Conservation (phyloP, 2,329 filamentous ascomycete genomes). For the Exserohilum rostratum region DNA sequence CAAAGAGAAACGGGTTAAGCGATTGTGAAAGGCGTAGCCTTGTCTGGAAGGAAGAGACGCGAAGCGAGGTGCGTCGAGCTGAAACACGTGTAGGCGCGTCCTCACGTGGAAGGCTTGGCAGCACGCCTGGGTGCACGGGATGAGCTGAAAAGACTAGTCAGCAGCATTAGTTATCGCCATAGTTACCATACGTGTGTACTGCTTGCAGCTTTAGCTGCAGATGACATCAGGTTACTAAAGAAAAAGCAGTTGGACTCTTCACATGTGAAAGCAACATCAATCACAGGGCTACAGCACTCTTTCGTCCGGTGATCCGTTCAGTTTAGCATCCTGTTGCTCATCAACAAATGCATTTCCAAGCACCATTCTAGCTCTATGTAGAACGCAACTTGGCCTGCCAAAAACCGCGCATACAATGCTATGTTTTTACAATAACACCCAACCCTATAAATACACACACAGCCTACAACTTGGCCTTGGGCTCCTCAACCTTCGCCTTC, state of each 20-base stretch:
- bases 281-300: too few relatives aligned
- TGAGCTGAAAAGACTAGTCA: not conserved
- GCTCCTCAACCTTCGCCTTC: slow-evolving; percentile 38
- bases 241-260: not conserved
- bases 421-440: too few relatives aligned
- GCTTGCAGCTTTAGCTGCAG: not conserved
- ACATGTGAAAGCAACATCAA: too few relatives aligned
- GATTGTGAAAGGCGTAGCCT: not conserved
- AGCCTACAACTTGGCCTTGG: slow-evolving; percentile 45
- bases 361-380: not conserved
- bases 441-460: not conserved
- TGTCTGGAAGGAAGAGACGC: not conserved
- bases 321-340: too few relatives aligned
- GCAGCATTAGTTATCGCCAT: too few relatives aligned
- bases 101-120: slow-evolving; percentile 1
- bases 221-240: not conserved
- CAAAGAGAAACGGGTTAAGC: too few relatives aligned
- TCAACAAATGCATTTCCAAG: not conserved
- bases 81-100: not conserved
- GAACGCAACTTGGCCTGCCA: not conserved
- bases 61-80: not conserved
- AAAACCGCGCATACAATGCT: too few relatives aligned
- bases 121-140: not conserved
- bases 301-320: too few relatives aligned
- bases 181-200: too few relatives aligned